phyloP scores from a whole-genome alignment of 2,329 filamentous ascomycete genomes.

The Macrophomina pseudophaseolina region DNA sequence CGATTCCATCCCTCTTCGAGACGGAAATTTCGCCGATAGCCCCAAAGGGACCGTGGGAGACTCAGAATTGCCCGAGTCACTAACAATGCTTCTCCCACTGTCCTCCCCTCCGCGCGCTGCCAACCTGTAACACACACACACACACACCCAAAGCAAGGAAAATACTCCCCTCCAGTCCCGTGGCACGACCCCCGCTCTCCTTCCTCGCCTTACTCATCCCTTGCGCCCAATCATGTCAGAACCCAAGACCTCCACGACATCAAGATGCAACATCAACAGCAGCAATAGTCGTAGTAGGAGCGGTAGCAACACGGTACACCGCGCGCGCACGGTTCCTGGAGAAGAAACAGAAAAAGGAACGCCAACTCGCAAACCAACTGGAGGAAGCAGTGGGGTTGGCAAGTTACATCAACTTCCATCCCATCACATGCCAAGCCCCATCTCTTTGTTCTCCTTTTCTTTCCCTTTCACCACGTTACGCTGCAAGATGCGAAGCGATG shows the following conservation, averaged over 20 bases:
- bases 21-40: too few species aligned
- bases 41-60: too few species aligned
- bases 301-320: neutral
- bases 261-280: neutral
- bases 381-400: too few species aligned
- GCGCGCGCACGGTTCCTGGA: neutral
- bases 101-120: too few species aligned
- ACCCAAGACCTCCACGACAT: constrained; percentile 5
- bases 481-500: neutral
- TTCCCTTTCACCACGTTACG: neutral
- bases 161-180: neutral
- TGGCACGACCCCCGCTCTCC: neutral
- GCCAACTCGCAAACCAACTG: too few species aligned
- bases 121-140: too few species aligned
- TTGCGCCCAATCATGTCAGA: neutral
- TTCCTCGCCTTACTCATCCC: neutral
- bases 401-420: too few species aligned
- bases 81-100: too few species aligned
- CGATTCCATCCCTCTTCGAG: too few species aligned
- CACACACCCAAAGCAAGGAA: neutral
- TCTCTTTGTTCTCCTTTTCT: neutral
- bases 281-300: neutral
- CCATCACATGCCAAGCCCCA: neutral
- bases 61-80: too few species aligned
- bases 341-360: neutral